Percentiles rank a stretch among this genome's conserved stretches.
phyloP scores from a whole-genome alignment of 2,329 filamentous ascomycete genomes.

The Cytospora mali region DNA sequence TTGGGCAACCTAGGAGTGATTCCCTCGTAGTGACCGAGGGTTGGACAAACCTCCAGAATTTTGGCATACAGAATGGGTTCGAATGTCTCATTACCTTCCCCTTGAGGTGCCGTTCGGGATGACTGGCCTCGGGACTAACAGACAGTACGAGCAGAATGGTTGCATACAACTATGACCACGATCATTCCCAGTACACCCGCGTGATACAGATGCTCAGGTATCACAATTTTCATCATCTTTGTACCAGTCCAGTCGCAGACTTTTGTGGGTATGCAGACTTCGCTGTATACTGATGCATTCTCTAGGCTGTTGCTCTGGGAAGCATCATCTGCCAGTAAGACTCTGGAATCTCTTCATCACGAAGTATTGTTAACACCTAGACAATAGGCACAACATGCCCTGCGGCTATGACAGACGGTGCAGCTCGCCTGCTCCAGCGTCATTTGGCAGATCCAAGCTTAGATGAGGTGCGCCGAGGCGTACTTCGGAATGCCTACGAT shows the following conservation, averaged over 20 bases:
- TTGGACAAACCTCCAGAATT: conserved; percentile 64
- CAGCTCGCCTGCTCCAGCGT: conserved; percentile 52
- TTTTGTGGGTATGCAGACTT: conserved; percentile 32
- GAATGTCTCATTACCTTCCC: conserved; percentile 4
- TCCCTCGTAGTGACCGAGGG: conserved; percentile 64
- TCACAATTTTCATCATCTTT: background rate
- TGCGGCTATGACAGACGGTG: conserved; percentile 68
- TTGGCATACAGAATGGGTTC: conserved; percentile 58
- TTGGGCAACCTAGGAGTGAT: conserved; percentile 61
- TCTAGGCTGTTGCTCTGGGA: conserved; percentile 50
- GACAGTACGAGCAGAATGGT: conserved; percentile 50
- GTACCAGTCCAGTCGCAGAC: background rate
- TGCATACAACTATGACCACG: conserved; percentile 60
- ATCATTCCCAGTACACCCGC: conserved; percentile 54
- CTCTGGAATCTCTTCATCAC: background rate
- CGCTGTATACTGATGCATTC: conserved; percentile 39
- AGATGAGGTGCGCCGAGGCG: conserved; percentile 38
- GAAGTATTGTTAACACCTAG: background rate
- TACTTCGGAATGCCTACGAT: conserved; percentile 55
- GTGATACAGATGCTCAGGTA: conserved; percentile 61
- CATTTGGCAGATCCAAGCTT: conserved; percentile 42
- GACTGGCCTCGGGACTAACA: conserved; percentile 4
- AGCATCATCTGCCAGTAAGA: conserved; percentile 52
- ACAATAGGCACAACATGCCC: conserved; percentile 59
- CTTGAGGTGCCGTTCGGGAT: background rate